phyloP scores from a whole-genome alignment of 2,329 filamentous ascomycete species.

The Pseudogymnoascus sp. region DNA sequence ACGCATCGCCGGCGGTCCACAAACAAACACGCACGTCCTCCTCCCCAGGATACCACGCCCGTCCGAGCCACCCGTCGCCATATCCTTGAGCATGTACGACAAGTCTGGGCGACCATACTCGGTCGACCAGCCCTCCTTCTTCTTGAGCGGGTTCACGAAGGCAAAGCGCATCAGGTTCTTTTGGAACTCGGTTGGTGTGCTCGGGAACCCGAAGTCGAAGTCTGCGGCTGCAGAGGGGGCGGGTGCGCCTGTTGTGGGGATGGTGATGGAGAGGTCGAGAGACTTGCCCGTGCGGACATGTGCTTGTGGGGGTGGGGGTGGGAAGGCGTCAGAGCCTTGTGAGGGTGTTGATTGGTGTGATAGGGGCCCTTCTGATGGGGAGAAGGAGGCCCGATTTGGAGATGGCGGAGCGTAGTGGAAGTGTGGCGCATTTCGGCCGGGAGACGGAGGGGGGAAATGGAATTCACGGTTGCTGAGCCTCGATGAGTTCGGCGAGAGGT shows the following conservation, averaged over 20 bases:
- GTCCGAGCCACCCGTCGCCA: constrained; percentile 63
- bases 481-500: constrained; percentile 20
- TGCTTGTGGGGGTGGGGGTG: constrained; percentile 14
- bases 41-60: constrained; percentile 65
- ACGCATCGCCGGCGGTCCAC: constrained; percentile 79
- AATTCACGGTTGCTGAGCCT: constrained; percentile 33
- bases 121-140: constrained; percentile 76
- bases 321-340: constrained; percentile 13
- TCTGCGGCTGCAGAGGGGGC: constrained; percentile 27
- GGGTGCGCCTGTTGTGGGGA: constrained; percentile 13
- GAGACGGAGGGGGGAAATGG: constrained; percentile 47
- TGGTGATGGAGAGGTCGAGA: constrained; percentile 20
- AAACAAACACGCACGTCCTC: constrained; percentile 84
- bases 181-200: constrained; percentile 78
- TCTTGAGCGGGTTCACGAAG: constrained; percentile 61
- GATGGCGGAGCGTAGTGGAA: constrained; percentile 51
- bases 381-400: constrained; percentile 27
- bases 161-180: constrained; percentile 87
- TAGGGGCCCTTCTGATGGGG: constrained; percentile 19
- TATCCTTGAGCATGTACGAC: constrained; percentile 74
- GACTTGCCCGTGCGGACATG: constrained; percentile 18
- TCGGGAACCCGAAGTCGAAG: constrained; percentile 76
- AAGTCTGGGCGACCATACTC: constrained; percentile 89
- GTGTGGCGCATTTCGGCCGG: constrained; percentile 42
- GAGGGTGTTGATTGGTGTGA: constrained; percentile 16